Conservation (phyloP, 2,329 filamentous ascomycete genomes). For the Alternaria gansuensis region DNA sequence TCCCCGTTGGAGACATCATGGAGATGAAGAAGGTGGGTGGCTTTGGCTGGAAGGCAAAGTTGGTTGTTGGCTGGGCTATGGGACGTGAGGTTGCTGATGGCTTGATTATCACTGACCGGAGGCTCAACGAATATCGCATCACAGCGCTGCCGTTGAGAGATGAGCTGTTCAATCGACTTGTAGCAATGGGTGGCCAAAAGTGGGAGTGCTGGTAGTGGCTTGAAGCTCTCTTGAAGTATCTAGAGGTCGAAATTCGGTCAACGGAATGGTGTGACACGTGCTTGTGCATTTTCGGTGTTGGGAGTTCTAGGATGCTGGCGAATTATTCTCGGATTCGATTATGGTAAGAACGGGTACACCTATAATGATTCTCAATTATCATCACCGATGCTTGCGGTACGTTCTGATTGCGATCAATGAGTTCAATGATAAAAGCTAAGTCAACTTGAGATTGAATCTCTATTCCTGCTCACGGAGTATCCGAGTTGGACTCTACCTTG, state of each 20-base stretch:
- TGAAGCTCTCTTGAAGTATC: background rate
- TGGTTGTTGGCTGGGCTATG: constrained; percentile 82
- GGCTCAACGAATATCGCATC: constrained; percentile 66
- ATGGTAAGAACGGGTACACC: background rate
- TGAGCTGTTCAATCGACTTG: constrained; percentile 80
- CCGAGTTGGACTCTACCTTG: background rate
- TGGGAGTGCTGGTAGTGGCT: constrained; percentile 75
- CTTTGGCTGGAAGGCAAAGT: constrained; percentile 83
- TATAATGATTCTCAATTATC: constrained; percentile 2
- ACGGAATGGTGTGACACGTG: background rate
- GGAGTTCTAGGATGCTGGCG: constrained; percentile 2
- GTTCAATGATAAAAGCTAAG: background rate
- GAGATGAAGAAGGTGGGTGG: constrained; percentile 84
- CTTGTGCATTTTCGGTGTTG: constrained; percentile 5
- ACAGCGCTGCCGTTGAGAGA: constrained; percentile 78
- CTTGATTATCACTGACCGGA: constrained; percentile 69
- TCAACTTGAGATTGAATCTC: background rate
- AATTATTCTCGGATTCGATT: background rate
- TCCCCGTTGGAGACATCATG: constrained; percentile 74
- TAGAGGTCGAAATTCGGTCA: background rate
- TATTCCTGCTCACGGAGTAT: background rate
- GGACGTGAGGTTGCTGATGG: constrained; percentile 79
- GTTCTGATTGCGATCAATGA: background rate
- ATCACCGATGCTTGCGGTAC: background rate
- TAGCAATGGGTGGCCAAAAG: constrained; percentile 81